Conservation (phyloP, 768 basidiomycete species). For the Auriscalpium microsporum region DNA sequence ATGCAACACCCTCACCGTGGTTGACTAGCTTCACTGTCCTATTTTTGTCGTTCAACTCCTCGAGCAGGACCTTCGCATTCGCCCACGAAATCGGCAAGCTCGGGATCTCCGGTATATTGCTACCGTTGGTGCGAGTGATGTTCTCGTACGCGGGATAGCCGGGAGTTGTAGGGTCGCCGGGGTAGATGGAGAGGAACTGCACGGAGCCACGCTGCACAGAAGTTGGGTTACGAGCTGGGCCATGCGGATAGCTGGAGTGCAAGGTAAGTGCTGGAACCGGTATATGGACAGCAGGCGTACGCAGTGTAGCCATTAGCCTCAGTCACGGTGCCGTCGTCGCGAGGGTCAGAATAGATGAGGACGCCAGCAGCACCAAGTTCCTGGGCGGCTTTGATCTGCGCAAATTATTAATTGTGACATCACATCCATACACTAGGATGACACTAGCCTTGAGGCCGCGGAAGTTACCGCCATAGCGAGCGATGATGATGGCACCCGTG, state of each 20-base stretch:
- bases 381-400: slow-evolving; percentile 71
- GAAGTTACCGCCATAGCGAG: slow-evolving; percentile 68
- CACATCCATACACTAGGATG: neutral
- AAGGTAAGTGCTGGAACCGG: neutral
- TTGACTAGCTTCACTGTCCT: slow-evolving; percentile 49
- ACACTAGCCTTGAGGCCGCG: slow-evolving; percentile 75
- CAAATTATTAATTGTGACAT: neutral
- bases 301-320: slow-evolving; percentile 65
- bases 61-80: slow-evolving; percentile 60
- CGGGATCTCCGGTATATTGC: slow-evolving; percentile 66
- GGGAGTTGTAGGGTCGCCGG: slow-evolving; percentile 78
- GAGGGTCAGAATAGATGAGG: slow-evolving; percentile 79
- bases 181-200: slow-evolving; percentile 52
- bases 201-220: slow-evolving; percentile 84
- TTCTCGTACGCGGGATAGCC: slow-evolving; percentile 82
- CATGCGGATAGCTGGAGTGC: slow-evolving; percentile 54
- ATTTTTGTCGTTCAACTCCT: slow-evolving; percentile 36
- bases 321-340: slow-evolving; percentile 77
- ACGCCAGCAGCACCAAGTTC: slow-evolving; percentile 73
- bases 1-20: slow-evolving; percentile 28
- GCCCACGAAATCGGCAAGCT: slow-evolving; percentile 87
- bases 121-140: slow-evolving; percentile 50
- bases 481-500: slow-evolving; percentile 69
- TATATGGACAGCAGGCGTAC: slow-evolving; percentile 18
- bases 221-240: slow-evolving; percentile 81